These are phyloP conservation scores for Aspergillus udagawae DNA, from an alignment of 2,329 filamentous ascomycete genomes.

Conservation along the genomic window DNA sequence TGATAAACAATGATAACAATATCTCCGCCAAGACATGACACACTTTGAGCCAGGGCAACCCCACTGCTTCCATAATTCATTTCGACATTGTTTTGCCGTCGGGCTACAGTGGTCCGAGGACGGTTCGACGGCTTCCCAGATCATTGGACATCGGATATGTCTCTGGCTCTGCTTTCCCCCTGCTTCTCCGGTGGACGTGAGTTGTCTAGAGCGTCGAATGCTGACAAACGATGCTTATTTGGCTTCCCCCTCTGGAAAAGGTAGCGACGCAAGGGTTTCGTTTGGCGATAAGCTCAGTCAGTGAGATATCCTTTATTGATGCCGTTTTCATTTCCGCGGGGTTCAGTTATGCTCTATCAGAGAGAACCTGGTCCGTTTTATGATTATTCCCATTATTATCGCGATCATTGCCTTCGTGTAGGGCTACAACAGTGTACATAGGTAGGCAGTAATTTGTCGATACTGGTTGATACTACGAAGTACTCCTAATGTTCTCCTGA, in stretches of 20 bases:
- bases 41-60: constrained; percentile 8
- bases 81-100: constrained; percentile 18
- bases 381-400: not conserved
- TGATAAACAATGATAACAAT: not conserved
- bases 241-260: not conserved
- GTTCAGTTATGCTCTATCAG: not conserved
- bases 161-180: not conserved
- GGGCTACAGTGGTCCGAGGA: constrained; percentile 31
- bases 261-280: not conserved
- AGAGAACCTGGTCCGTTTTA: not conserved
- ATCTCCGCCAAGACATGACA: not conserved
- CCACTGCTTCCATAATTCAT: constrained; percentile 12
- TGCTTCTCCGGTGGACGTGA: constrained; percentile 6
- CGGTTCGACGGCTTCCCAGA: constrained; percentile 6
- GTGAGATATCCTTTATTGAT: not conserved
- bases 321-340: not conserved
- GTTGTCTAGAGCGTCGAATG: not conserved
- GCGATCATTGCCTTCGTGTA: not conserved
- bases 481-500: not conserved
- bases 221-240: not conserved
- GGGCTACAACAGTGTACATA: not conserved
- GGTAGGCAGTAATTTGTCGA: not conserved
- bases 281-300: not conserved
- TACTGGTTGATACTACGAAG: not conserved
- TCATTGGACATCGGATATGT: not conserved